These are phyloP conservation scores for Talinum fruticosum DNA, from an alignment of 148 eudicot species.

Conservation along the genomic window DNA sequence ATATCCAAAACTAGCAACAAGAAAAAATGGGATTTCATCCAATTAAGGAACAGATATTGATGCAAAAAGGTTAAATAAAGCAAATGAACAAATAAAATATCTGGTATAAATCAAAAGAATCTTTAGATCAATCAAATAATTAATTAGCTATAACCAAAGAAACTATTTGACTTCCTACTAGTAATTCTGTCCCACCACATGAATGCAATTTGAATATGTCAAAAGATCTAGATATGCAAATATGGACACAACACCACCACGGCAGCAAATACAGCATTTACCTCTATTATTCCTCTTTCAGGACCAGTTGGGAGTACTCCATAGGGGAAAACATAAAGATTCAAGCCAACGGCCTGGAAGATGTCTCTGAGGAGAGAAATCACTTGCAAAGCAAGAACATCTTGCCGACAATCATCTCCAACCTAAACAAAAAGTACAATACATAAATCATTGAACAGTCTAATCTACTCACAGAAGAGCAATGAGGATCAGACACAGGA, in stretches of 20 bases:
- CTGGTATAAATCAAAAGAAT: no score
- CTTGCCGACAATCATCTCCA: constrained; percentile 99
- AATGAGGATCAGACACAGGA: background rate
- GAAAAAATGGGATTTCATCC: no score
- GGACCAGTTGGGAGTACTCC: constrained; percentile 99
- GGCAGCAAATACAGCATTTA: constrained; percentile 22
- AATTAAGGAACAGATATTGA: no score
- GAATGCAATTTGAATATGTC: background rate
- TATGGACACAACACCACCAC: background rate
- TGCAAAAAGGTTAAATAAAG: no score
- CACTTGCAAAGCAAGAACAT: constrained; percentile 97
- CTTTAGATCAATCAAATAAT: no score
- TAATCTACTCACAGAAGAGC: background rate
- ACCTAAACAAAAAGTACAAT: constrained; percentile 37
- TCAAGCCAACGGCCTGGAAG: constrained; percentile 79
- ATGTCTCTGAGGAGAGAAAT: constrained; percentile 89
- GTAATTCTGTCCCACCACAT: no score
- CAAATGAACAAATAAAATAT: no score
- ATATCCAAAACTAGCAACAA: no score
- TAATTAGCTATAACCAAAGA: no score
- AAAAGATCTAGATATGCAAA: background rate
- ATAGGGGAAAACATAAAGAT: constrained; percentile 87
- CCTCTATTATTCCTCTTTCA: constrained; percentile 95
- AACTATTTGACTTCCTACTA: no score
- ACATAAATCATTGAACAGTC: background rate